Base-by-base conservation (phyloP, 192 early-diverging fungal species). In the Mortierella alpina region DNA sequence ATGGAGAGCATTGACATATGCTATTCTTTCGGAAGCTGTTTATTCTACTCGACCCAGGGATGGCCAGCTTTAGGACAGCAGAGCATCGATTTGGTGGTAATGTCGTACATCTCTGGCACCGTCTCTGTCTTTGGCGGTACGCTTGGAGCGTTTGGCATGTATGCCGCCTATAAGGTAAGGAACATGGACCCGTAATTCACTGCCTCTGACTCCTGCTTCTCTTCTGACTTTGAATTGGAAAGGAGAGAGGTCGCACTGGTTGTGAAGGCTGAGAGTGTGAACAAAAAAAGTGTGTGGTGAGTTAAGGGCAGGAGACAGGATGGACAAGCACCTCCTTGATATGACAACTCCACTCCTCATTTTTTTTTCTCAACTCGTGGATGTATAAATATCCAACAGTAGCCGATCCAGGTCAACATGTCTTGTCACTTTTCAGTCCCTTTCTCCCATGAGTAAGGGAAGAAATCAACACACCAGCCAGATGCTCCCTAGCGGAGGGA, bases 51-150 rank as follows among this genome's bases (percentile, higher is more conserved):
- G 39, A 60, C 61, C 7, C 75, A 77, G 17, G 68, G 75, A 5
- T 77, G 75, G 75, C 75, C 75, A 41, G 75, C 75, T 9, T 15
- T 77, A 23, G 75, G 75, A 12, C 55, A 70, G 42, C 75, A 77
- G 51, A 77, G 53, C n/a, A 52, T 70, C 7, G 75, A 77, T 47
- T 15, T 77, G 46, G 2, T 77, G 48, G 62, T 59, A 4, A 70
- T 77, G 75, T 77, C 75, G 4, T 77, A 77, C 39, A 59, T 77
- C 62, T 77, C 75, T 59, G 75, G 75, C 48, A 63, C 23, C 20
- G 46, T 77, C 50, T 77, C 75, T 40, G 62, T 66, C 7, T 5
- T 70, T 14, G 75, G 67, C 6, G 75, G 75, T 6, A 47, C 70
- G 10, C 61, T 77, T 22, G 75, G 75, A 4, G 62, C 75, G 46